Evolutionary conservation across 345 rosid species (phyloP), one percentile per base, ranked within the genome.

Genomic region (Carallia pectinifolia): DNA sequence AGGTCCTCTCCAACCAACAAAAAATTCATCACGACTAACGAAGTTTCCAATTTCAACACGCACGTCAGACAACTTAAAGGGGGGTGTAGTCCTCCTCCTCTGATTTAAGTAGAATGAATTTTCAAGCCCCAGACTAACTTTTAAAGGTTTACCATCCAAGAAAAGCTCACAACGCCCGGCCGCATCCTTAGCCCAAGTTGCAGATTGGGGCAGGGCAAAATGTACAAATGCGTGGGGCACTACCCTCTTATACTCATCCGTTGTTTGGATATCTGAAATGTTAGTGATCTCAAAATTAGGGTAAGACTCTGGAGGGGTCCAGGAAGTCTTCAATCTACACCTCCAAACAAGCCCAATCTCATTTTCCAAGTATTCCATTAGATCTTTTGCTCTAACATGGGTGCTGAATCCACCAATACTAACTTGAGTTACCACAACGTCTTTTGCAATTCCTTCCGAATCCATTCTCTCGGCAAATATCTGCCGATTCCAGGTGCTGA

Each of bases 221-320:
- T 94, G 98, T 48, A 91, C 92, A 77, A 89, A 94, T 1, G 97
- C 97, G 72, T 88, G 96, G 8, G 95, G 97, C 76, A 74, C 90
- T 64, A 94, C 93, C 78, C 76, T 84, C 76, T 67, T 77, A 75
- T 85, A 88, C 10, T 63, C 77, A 64, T 83, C 84, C 6, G 68
- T 59, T 69, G 31, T 74, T 66, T 1, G 65, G 60, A 83, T 79
- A 40, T 27, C 53, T 36, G 81, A 61, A 31, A 76, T 68, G 69
- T 81, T 69, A 0, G 50, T 17, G 67, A 85, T 77, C 65, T 74
- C 81, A 65, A 85, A 94, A 61, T 88, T 73, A 6, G 96, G 98
- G 75, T 82, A 87, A 17, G 95, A 88, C 13, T 90, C 93, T 2
- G 79, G 91, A 59, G 97, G 97, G 36, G 96, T 94, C 87, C 90